Base-by-base conservation (phyloP, 108 stramenopile genomes). In the Nitzschia putrida region DNA sequence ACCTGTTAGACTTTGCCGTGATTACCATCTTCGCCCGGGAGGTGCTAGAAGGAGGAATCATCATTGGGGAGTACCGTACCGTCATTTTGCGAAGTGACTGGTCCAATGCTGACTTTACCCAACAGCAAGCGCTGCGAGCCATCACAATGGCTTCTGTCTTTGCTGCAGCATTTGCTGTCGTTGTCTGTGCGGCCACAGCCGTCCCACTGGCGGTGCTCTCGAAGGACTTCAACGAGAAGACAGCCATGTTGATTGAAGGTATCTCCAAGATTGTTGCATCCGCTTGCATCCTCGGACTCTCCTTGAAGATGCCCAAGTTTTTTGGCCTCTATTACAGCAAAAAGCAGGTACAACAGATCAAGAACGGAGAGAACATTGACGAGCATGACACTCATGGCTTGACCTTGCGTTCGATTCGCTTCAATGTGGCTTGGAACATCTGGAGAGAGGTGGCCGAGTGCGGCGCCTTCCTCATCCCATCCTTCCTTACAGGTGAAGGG, bases 401-500 rank as follows among this genome's bases (percentile, higher is more conserved):
- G 25, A 65, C 86, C 11, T 58, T 88, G 18, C 70, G 74, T 43
- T 86, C 85, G 2, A 92, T 92, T 53, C 81, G 80, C 10, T 92
- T 92, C 84, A 92, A 92, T 66, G 85, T 92, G 26, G 88, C 88
- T 24, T 92, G 91, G 91, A 92, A 92, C 49, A 83, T 92, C 53
- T 92, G 88, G 91, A 73, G 91, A 54, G 91, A 92, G 68, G 83
- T 92, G 44, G 87, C 85, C 26, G 87, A 92, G 64, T 86, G 83
- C 69, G 88, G 91, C n/a, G 84, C 88, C 65, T 92, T 92, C 57
- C 66, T 92, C 10, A 86, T 92, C 53, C 91, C 91, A 11, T 89
- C 83, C 71, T 86, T 92, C 52, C 69, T 92, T 5, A 74, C 65
- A 37, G 88, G 90, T 22, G 83, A 84, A 43, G 76, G 73, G 21